Base-by-base conservation (phyloP, 1,139 yeast genomes). In the Taiozyma sp. region DNA sequence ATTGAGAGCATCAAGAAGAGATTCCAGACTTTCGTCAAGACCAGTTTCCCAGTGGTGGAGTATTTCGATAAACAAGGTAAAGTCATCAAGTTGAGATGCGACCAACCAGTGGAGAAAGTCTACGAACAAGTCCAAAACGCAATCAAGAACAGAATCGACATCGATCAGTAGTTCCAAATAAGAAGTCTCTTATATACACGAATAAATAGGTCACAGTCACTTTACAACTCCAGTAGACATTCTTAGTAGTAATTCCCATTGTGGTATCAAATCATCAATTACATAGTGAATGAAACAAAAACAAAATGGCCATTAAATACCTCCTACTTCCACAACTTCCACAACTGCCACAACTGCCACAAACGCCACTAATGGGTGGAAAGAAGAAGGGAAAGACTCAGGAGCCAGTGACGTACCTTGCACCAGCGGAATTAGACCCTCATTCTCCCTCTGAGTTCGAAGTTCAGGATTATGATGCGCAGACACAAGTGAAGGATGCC, bases 11-110 rank as follows among this genome's bases (percentile, higher is more conserved):
- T 93, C 67, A 84, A 78, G 64, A 92, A 93, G 74, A 80, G 99
- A 69, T 93, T 93, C 75, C 79, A 74, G 60, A 87, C 93, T 14
- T 93, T 93, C 66, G 68, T 84, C 51, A 96, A 91, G 46, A 91
- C 98, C 8, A 86, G 96, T 56, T 87, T 87, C 91, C 99, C 99
- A 2, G 99, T 93, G 13, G 90, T 93, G 44, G 87, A 91, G 52
- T 82, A 90, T 70, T 93, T 82, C 64, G 92, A 81, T 38, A 75
- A 80, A 61, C 85, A 86, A 60, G 82, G 78, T 51, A 87, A 83
- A 67, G 97, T 93, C 16, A 85, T 91, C 49, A 84, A 80, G 65
- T 81, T 93, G 32, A 74, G 78, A 52, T 92, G 98, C 69, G 86
- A 91, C 66, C 81, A 83, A 60, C 76, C 92, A 4, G 93, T 89